Evolutionary conservation across 495 filamentous ascomycete genomes (phyloP), one percentile per base, ranked within the genome.

Genomic region (Clavariopsis aquatica): DNA sequence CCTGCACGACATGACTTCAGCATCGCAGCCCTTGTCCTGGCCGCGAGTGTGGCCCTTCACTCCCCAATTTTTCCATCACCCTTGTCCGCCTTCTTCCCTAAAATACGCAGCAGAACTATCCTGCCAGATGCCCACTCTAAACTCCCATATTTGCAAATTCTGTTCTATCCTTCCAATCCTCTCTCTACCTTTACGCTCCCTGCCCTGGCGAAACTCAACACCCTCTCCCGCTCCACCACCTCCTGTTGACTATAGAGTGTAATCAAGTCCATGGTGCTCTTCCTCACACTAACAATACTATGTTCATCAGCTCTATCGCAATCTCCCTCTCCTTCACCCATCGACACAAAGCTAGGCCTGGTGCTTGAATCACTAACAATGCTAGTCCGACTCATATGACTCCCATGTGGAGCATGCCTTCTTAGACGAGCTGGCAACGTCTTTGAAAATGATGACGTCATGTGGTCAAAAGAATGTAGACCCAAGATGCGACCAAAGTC

Each of bases 181-280:
- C 26, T 28, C 52, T 20, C 24, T 38, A 1, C 62, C 47, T 19
- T 53, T 20, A 23, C 26, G 59, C 34, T 54, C 52, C 49, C 53
- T 5, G n/a, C 24, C 46, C 52, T 47, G 27, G 34, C 46, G 29
- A 71, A 43, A 22, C 45, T 51, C 60, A 68, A 55, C 27, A 65
- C 65, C 29, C 54, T 60, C 58, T 69, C 69, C 47, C 65, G 43
- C 43, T 71, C 69, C 43, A 17, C 27, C 23, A 19, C 27, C 52
- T 66, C 62, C 58, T 60, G 62, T 46, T 71, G 61, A 36, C 29
- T 20, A 49, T 62, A 63, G 51, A 54, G 10, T 15, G 27, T 41
- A 8, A 63, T 31, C 27, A 71, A 54, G 49, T 71, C 69, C 52
- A 62, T 51, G 31, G 69, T 71, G 57, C 65, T 69, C 17, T 29